phyloP scores from a whole-genome alignment of 805 yeast genomes.

The Metschnikowia santaceciliae region DNA sequence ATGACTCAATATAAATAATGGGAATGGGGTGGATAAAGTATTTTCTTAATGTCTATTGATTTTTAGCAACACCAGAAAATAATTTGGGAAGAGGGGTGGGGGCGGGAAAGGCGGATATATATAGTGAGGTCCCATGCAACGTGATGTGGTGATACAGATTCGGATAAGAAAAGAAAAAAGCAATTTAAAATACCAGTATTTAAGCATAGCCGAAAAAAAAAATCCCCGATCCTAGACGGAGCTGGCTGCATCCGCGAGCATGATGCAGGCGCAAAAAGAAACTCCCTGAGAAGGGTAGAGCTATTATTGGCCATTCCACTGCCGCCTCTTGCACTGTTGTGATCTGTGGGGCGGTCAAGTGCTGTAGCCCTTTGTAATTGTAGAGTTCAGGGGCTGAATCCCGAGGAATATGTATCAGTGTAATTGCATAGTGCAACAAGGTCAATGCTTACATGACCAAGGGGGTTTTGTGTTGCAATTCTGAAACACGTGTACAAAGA shows the following conservation, averaged over 20 bases:
- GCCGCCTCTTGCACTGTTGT: neutral
- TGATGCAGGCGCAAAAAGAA: constrained; percentile 2
- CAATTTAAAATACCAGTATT: neutral
- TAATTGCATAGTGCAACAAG: no score
- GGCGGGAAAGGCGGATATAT: neutral
- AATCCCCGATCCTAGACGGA: neutral
- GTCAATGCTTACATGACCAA: no score
- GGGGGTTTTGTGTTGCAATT: neutral
- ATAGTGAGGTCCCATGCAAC: neutral
- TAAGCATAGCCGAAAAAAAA: constrained; percentile 3
- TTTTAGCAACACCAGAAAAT: neutral
- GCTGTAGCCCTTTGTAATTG: neutral
- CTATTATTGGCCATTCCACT: neutral
- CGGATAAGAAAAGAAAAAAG: constrained; percentile 2
- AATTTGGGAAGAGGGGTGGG: neutral
- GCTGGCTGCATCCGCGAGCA: neutral
- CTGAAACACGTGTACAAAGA: neutral
- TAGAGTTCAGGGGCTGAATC: neutral
- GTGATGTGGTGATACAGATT: constrained; percentile 5
- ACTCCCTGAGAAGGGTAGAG: neutral
- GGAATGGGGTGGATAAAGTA: neutral
- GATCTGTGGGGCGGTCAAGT: neutral
- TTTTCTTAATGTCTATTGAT: neutral
- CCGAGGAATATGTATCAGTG: no score
- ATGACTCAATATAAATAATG: no score